These are phyloP conservation scores for Carex pumila DNA, from an alignment of 176 grass and related monocot species.

Conservation along the genomic window DNA sequence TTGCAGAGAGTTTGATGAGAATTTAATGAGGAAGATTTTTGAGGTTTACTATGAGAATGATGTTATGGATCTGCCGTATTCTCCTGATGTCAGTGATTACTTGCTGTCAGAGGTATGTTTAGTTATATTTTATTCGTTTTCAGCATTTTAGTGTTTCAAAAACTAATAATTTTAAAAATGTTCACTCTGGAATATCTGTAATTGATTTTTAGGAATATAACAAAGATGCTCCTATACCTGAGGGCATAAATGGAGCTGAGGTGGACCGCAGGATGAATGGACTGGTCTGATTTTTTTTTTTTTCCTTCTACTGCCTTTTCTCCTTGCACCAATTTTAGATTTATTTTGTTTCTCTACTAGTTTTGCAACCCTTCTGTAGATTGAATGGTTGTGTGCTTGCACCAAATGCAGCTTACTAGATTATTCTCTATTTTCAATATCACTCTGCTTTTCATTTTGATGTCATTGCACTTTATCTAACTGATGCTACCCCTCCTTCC, in stretches of 20 bases:
- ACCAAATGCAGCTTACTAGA: too few species aligned
- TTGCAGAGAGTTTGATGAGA: constrained; percentile 88
- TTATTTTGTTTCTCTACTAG: not conserved
- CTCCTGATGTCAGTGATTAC: constrained; percentile 87
- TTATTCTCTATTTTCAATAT: not conserved
- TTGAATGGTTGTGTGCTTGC: not conserved
- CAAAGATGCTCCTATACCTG: constrained; percentile 66
- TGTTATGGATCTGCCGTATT: constrained; percentile 74
- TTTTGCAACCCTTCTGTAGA: not conserved
- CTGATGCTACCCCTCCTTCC: not conserved
- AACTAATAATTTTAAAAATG: not conserved
- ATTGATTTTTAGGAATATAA: constrained; percentile 9
- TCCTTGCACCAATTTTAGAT: not conserved
- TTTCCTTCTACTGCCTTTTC: not conserved
- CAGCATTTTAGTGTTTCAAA: not conserved
- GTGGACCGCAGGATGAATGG: constrained; percentile 61
- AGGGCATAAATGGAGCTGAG: constrained; percentile 80
- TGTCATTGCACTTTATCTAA: not conserved
- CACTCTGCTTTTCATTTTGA: not conserved
- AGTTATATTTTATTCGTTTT: not conserved
- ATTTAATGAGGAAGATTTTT: constrained; percentile 70
- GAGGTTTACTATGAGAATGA: constrained; percentile 80
- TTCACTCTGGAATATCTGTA: not conserved
- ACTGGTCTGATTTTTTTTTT: not conserved
- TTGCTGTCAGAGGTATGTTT: constrained; percentile 60